A percentile compares a stretch with the other conserved stretches of the same genome.
phyloP scores from a whole-genome alignment of 2,329 filamentous ascomycete species.

The Penicillium freii region DNA sequence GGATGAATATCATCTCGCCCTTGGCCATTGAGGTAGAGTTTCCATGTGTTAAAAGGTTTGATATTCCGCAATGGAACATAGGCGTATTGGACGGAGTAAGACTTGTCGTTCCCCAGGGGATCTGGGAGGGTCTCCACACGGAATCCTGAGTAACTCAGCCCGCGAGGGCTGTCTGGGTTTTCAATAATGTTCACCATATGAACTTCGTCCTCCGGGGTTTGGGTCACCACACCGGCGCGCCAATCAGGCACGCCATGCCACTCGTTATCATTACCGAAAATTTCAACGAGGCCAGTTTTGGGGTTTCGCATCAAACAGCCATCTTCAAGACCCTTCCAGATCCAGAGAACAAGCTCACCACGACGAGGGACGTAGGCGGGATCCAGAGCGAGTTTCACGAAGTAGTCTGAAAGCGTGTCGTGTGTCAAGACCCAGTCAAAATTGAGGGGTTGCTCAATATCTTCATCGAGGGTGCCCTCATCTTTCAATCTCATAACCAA shows the following conservation, averaged over 20 bases:
- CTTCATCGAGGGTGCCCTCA: conserved; percentile 42
- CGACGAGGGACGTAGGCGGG: conserved; percentile 54
- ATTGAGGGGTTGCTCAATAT: conserved; percentile 51
- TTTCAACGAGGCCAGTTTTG: conserved; percentile 28
- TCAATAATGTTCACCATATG: conserved; percentile 48
- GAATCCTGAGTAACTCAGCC: conserved; percentile 54
- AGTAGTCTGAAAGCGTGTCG: conserved; percentile 40
- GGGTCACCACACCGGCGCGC: conserved; percentile 58
- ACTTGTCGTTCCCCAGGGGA: conserved; percentile 52
- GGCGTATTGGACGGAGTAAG: conserved; percentile 52
- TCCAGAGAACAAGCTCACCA: conserved; percentile 59
- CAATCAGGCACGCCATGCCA: conserved; percentile 48
- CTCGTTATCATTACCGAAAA: conserved; percentile 35
- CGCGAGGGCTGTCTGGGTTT: conserved; percentile 32
- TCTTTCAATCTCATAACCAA: conserved; percentile 48
- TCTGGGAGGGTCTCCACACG: conserved; percentile 58
- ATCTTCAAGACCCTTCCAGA: conserved; percentile 27
- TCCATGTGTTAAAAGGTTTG: conserved; percentile 56
- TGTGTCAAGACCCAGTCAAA: conserved; percentile 58
- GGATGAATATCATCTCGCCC: conserved; percentile 48
- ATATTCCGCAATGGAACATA: conserved; percentile 56
- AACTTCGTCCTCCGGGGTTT: conserved; percentile 48
- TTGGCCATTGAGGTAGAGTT: conserved; percentile 47
- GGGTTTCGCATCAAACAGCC: conserved; percentile 41
- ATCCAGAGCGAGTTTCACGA: conserved; percentile 45